Percentiles rank a stretch among this genome's conserved stretches.
phyloP scores from a whole-genome alignment of 768 basidiomycete genomes.

The Neoboletus magnificus region DNA sequence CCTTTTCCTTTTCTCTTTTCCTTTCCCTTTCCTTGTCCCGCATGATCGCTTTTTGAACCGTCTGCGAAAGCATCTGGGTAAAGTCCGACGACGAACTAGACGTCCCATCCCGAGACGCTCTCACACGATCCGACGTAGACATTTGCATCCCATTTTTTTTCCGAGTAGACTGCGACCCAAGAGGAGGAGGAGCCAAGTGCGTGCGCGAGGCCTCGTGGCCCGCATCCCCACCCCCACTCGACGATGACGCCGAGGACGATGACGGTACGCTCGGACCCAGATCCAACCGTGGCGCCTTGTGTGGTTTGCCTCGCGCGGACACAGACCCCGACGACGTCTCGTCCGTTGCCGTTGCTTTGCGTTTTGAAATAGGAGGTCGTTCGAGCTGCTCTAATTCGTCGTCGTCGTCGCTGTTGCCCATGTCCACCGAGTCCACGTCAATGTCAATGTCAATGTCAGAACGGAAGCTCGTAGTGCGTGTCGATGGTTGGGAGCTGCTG shows the following conservation, averaged over 20 bases:
- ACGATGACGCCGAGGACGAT: not conserved
- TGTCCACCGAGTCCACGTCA: conserved; percentile 9
- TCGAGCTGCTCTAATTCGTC: conserved; percentile 12
- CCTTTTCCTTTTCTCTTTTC: not conserved
- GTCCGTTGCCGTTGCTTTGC: conserved; percentile 19
- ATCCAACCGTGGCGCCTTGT: conserved; percentile 23
- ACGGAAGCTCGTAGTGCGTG: conserved; percentile 4
- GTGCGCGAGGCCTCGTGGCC: not conserved
- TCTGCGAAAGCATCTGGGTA: conserved; percentile 15
- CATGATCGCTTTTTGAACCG: not conserved
- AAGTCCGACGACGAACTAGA: conserved; percentile 19
- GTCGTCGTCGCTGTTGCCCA: conserved; percentile 22
- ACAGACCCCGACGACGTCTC: conserved; percentile 1
- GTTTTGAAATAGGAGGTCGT: conserved; percentile 21
- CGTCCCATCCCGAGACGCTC: not conserved
- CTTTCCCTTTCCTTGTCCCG: conserved; percentile 6
- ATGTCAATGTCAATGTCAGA: conserved; percentile 5
- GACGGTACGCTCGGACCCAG: not conserved
- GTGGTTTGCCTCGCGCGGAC: conserved; percentile 2
- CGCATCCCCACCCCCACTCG: not conserved
- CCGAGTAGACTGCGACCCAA: not conserved
- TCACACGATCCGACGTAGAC: not conserved
- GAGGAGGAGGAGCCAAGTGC: conserved; percentile 1
- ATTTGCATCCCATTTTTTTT: not conserved
- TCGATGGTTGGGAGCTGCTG: conserved; percentile 18